Base-by-base conservation (phyloP, 768 basidiomycete species). In the Hortiboletus flavorubellus region DNA sequence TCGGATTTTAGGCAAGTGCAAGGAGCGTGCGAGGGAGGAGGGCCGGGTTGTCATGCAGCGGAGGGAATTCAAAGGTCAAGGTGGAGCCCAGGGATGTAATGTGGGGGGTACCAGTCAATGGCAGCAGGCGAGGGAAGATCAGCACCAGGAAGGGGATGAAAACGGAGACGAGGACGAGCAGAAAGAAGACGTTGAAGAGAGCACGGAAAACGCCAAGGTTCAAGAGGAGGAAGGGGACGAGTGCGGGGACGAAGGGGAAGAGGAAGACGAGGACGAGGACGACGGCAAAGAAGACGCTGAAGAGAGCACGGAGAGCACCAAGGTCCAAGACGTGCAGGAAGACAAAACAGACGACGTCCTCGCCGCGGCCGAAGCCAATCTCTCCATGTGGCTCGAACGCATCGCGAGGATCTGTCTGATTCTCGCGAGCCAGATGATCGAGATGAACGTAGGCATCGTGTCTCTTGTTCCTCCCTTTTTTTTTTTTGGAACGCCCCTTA, bases 311-410 rank as follows among this genome's bases (percentile, higher is more conserved):
- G 51, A 35, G 14, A 42, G 7, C 12, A 6, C 8, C 9, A 53
- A 48, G 15, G 33, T 3, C 11, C 44, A 38, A 16, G 45, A 39
- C 5, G 45, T 52, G 38, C 47, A 48, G 9, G 5, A 16, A 30
- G 62, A 54, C 21, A 38, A 58, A 49, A 37, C 8, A n/a, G 61
- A 61, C 51, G 62, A 56, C 15, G 55, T 54, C 30, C 67, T 68
- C 40, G 50, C 41, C 3, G 61, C 73, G 4, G 68, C 68, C 16
- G 66, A 70, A 45, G 64, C 69, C 33, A 72, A 70, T 33, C 68
- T 77, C 18, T 76, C 78, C 48, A 91, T 92, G 89, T 93, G 91
- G 91, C 84, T 84, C 56, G 91, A 93, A 69, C 82, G 91, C 53
- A 84, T 85, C 4, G 81, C 86, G 15, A 75, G 91, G 46, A 73